Evolutionary conservation across 768 basidiomycete species (phyloP), one percentile per base, ranked within the genome.

Genomic region (Russula virescens): DNA sequence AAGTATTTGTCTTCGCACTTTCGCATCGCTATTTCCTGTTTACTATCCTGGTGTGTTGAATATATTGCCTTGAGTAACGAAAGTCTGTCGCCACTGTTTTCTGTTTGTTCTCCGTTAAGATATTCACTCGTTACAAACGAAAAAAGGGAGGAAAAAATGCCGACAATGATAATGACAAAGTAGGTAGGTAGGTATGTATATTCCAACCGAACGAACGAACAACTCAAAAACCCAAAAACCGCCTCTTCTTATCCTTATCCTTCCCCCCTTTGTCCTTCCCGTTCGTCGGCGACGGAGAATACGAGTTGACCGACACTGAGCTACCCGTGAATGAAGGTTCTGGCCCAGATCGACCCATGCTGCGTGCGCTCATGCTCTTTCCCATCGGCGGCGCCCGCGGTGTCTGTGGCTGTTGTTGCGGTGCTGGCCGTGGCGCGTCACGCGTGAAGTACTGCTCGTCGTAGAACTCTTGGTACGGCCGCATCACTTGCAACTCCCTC

Each of bases 401-500:
- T 34, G 18, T 26, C 35, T n/a, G n/a, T n/a, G 76, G 77, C 70
- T 52, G 77, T 68, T 62, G 73, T 23, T 68, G 78, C 53, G 75
- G 77, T 7, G 81, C 81, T 47, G 82, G 80, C 6, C 80, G 80
- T 4, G 86, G 83, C 1, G 85, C 78, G 59, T 89, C 87, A 61
- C 79, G 75, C 26, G 83, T 83, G 70, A 79, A 88, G 75, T 90
- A 94, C 69, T 83, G 84, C 72, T 89, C 83, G 69, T 94, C 91
- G 68, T 92, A 93, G 69, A 81, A 86, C 49, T 85, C 86, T 74
- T 94, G 91, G 71, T 79, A 84, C 3, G 85, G 74, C 59, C 83
- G 77, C 25, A 79, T 78, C 9, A 73, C 77, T 50, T 71, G 75
- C 40, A 73, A 71, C 51, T 84, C 82, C 31, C 78, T 75, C 10